phyloP scores from a whole-genome alignment of 2,329 filamentous ascomycete species.

The Fusarium ramigenum region DNA sequence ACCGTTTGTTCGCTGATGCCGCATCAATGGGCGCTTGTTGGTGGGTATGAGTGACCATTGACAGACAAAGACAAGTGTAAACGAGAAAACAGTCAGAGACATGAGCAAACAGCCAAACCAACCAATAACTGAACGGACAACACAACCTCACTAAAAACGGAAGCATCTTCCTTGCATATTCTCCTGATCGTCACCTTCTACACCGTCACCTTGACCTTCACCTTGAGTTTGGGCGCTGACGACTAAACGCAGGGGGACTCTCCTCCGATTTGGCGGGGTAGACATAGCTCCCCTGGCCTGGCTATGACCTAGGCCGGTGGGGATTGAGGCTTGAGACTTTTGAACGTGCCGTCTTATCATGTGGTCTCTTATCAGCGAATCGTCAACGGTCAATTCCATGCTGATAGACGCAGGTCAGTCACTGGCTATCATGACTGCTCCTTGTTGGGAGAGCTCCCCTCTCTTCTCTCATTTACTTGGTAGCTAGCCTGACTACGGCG shows the following conservation, averaged over 20 bases:
- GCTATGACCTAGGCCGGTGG: constrained; percentile 30
- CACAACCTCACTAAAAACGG: not conserved
- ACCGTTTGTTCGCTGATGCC: not conserved
- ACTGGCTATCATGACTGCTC: constrained; percentile 36
- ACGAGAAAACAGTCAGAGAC: not conserved
- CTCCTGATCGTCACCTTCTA: not conserved
- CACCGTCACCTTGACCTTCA: not conserved
- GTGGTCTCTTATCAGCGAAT: constrained; percentile 41
- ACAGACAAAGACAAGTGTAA: not conserved
- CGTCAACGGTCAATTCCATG: constrained; percentile 24
- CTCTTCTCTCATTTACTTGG: constrained; percentile 6
- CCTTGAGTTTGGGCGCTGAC: constrained; percentile 8
- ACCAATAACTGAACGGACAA: not conserved
- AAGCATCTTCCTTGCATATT: not conserved
- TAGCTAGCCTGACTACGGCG: constrained; percentile 26
- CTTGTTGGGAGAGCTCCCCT: constrained; percentile 35
- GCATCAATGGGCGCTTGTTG: not conserved
- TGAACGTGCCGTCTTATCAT: constrained; percentile 37
- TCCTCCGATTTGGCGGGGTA: constrained; percentile 41
- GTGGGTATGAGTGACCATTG: not conserved
- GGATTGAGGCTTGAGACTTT: constrained; percentile 34
- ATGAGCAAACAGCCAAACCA: not conserved
- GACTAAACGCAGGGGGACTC: constrained; percentile 35
- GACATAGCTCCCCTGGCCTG: constrained; percentile 32
- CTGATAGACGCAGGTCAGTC: constrained; percentile 17